phyloP scores from a whole-genome alignment of 257 asterid species.

The Solanum ossicruentum region DNA sequence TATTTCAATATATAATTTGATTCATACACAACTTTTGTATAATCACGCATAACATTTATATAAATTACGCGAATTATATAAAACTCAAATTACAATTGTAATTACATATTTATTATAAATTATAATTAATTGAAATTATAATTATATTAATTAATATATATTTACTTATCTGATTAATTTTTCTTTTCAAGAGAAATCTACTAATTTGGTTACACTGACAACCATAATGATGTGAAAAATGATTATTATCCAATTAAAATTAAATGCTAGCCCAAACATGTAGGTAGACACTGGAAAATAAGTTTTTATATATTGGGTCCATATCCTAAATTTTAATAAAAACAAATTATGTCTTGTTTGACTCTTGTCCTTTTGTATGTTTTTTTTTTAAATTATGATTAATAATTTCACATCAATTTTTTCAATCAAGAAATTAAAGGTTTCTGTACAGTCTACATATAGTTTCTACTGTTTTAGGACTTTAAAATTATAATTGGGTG shows the following conservation, averaged over 20 bases:
- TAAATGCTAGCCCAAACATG: background rate
- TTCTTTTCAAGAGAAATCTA: too few relatives aligned
- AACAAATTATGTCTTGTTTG: background rate
- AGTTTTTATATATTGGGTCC: background rate
- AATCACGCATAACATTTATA: too few relatives aligned
- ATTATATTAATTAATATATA: too few relatives aligned
- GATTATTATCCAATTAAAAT: background rate
- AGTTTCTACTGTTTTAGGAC: background rate
- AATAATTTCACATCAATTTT: background rate
- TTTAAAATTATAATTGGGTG: background rate
- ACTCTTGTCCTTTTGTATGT: background rate
- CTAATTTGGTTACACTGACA: background rate
- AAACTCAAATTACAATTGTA: too few relatives aligned
- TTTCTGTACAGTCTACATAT: background rate
- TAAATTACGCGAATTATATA: too few relatives aligned
- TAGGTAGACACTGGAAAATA: background rate
- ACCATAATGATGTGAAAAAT: background rate
- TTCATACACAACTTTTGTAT: too few relatives aligned
- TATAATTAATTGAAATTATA: too few relatives aligned
- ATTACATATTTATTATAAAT: too few relatives aligned
- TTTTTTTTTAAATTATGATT: background rate
- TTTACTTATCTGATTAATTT: too few relatives aligned
- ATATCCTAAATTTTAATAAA: background rate
- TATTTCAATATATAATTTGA: too few relatives aligned
- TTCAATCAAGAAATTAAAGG: background rate